Percentiles rank a stretch among this genome's conserved stretches.
Conservation (phyloP, 2,329 filamentous ascomycete species). For the Mycosphaerella arachidis region DNA sequence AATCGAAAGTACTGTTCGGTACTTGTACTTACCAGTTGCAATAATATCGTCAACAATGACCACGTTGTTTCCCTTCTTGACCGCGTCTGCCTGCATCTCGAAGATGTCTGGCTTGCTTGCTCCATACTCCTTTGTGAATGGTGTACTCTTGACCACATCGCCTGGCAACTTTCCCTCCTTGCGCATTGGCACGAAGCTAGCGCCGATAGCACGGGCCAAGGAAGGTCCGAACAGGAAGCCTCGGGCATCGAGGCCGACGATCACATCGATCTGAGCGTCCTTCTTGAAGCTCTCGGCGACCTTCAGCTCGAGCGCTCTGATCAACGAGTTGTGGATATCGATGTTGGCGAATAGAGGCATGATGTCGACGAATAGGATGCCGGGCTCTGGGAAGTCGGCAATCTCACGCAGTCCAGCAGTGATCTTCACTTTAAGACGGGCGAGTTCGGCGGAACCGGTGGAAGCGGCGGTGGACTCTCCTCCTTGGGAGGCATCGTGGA, state of each 20-base stretch:
- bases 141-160: slow-evolving; percentile 69
- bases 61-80: slow-evolving; percentile 82
- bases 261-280: slow-evolving; percentile 58
- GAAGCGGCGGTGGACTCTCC: slow-evolving; percentile 46
- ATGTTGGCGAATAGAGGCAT: slow-evolving; percentile 88
- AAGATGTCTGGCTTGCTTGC: slow-evolving; percentile 70
- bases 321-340: slow-evolving; percentile 66
- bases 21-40: slow-evolving; percentile 69
- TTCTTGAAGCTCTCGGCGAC: slow-evolving; percentile 57
- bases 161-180: slow-evolving; percentile 96
- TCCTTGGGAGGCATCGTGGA: slow-evolving; percentile 42
- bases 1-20: neutral
- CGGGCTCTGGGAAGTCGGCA: slow-evolving; percentile 84
- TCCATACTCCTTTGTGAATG: slow-evolving; percentile 94
- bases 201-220: slow-evolving; percentile 75
- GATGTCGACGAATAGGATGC: slow-evolving; percentile 97
- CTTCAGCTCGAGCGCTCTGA: slow-evolving; percentile 82
- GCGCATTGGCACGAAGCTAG: slow-evolving; percentile 85
- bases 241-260: slow-evolving; percentile 88
- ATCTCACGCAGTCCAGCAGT: slow-evolving; percentile 73
- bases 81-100: slow-evolving; percentile 85
- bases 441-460: slow-evolving; percentile 38
- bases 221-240: slow-evolving; percentile 94
- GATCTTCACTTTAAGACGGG: slow-evolving; percentile 64
- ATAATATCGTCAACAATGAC: slow-evolving; percentile 97